These are phyloP conservation scores for Chaetomiaceae sp. DNA, from an alignment of 2,329 filamentous ascomycete genomes.

Conservation along the genomic window DNA sequence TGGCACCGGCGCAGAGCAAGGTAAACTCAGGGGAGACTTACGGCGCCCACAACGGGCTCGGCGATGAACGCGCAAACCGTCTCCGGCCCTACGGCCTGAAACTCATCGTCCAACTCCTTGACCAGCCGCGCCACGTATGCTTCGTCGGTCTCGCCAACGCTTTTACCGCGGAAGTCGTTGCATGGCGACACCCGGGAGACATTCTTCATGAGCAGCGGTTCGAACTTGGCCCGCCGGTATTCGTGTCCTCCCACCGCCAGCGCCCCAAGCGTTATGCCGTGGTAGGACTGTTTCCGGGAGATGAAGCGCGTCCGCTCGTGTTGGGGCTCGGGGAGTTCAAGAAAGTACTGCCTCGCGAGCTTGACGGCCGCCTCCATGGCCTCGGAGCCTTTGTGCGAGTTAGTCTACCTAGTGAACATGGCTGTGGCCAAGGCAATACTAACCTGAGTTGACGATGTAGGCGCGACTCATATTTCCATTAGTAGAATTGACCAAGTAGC, in stretches of 20 bases:
- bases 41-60: constrained; percentile 67
- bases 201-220: constrained; percentile 52
- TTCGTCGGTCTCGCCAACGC: constrained; percentile 44
- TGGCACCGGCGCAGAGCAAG: not conserved
- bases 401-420: constrained; percentile 32
- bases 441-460: constrained; percentile 35
- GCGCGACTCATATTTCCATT: constrained; percentile 33
- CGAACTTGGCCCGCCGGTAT: constrained; percentile 54
- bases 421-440: constrained; percentile 31
- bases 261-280: constrained; percentile 64
- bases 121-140: constrained; percentile 57
- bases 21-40: constrained; percentile 32
- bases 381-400: constrained; percentile 47
- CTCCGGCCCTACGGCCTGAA: constrained; percentile 55
- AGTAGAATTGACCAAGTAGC: constrained; percentile 32
- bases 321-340: constrained; percentile 50
- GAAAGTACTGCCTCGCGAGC: constrained; percentile 56
- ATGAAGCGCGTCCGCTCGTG: constrained; percentile 58
- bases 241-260: constrained; percentile 59
- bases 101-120: constrained; percentile 61
- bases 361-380: constrained; percentile 62
- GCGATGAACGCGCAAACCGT: constrained; percentile 67
- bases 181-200: constrained; percentile 60
- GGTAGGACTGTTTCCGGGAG: constrained; percentile 60
- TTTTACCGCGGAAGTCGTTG: constrained; percentile 55